Evolutionary conservation across 2,329 filamentous ascomycete species (phyloP), one percentile per base, ranked within the genome.

Genomic region (Ophiostoma tasmaniense): DNA sequence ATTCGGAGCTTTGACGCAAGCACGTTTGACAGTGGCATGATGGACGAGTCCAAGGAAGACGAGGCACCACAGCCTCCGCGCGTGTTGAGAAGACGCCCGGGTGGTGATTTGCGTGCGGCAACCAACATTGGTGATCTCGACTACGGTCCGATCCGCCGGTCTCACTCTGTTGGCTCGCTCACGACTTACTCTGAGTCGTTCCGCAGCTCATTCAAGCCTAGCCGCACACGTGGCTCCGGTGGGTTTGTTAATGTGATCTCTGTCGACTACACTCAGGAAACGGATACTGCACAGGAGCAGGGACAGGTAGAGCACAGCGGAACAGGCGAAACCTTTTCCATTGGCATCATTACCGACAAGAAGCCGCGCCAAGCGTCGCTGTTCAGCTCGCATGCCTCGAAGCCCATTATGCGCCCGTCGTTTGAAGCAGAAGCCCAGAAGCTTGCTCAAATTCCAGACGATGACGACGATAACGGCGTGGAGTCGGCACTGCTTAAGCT

Each of bases 401-500:
- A 87, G 72, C 86, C 86, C 0, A 79, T 82, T 1, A 87, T 88
- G 85, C 83, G 86, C 3, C 85, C 87, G 1, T 97, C 93, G 0
- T 97, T 98, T 73, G 92, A 98, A 77, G 89, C 86, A 2, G 93
- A 96, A 74, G 92, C 96, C 0, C 89, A 93, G 70, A 91, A 91
- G 74, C 86, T 99, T 68, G 92, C 93, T 1, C 89, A 91, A 68
- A 91, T 98, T 33, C 92, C 94, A 0, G 93, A 97, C 75, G 92
- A 96, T 50, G 85, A 89, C 71, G 89, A 90, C 64, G 91, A 96
- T 75, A 92, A 92, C 7, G 94, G 94, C 14, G 89, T 98, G 33
- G 95, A 98, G 76, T 93, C 93, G n/a, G 92, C 95, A 0, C 78
- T 99, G 66, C 80, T 93, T 74, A 99, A 98, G 75, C 83, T 99